Conservation (phyloP, 2,329 filamentous ascomycete genomes). For the Hypoxylon sp. region DNA sequence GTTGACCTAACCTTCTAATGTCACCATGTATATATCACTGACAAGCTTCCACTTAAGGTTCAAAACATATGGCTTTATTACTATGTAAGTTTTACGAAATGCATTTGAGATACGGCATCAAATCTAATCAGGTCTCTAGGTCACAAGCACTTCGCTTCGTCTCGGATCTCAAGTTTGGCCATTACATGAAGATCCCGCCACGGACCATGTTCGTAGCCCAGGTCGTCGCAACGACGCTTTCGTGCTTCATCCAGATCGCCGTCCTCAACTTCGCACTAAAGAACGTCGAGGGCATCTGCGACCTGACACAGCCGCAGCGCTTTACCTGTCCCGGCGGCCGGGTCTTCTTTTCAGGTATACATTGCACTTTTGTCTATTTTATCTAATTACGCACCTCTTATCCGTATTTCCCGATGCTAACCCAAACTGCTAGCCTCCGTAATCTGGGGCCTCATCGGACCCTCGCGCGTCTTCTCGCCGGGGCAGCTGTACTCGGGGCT, state of each 20-base stretch:
- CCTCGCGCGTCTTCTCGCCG: constrained; percentile 68
- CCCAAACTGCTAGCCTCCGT: constrained; percentile 58
- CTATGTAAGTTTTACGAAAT: constrained; percentile 58
- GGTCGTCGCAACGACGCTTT: constrained; percentile 70
- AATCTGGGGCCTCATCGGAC: constrained; percentile 73
- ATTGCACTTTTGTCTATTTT: neutral
- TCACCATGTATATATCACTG: constrained; percentile 23
- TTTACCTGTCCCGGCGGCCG: constrained; percentile 71
- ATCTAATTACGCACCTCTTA: too few relatives aligned
- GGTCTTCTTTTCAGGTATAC: constrained; percentile 68
- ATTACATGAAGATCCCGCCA: constrained; percentile 77
- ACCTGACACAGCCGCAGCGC: constrained; percentile 60
- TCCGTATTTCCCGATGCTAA: neutral
- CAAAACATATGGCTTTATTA: constrained; percentile 70
- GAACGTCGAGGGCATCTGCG: constrained; percentile 71
- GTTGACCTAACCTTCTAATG: constrained; percentile 21
- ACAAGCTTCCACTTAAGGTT: constrained; percentile 53
- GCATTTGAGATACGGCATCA: constrained; percentile 8
- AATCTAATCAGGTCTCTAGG: constrained; percentile 33
- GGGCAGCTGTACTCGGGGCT: constrained; percentile 68
- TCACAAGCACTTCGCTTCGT: constrained; percentile 71
- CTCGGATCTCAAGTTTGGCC: constrained; percentile 72
- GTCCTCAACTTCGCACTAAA: constrained; percentile 69
- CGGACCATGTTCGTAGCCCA: constrained; percentile 72
- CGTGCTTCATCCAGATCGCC: constrained; percentile 70